Percentiles rank a stretch among this genome's conserved stretches.
Evolutionary conservation across 2,329 filamentous ascomycete genomes (phyloP).

Genomic region (Torrubiellomyces zombiae): DNA sequence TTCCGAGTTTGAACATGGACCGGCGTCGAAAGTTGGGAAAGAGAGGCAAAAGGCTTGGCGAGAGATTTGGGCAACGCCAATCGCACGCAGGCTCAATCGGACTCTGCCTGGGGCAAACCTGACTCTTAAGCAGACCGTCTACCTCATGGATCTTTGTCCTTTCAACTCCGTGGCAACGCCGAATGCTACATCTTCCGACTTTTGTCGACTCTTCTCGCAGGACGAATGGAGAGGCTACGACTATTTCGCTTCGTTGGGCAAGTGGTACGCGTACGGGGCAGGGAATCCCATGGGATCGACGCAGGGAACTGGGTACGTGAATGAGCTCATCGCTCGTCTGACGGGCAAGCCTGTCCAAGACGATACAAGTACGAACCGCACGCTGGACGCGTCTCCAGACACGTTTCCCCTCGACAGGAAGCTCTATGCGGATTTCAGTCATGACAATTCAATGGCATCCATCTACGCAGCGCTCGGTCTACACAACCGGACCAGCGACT

Average conservation of each 20-base stretch:
- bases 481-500: constrained; percentile 46
- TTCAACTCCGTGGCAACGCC: constrained; percentile 60
- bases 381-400: constrained; percentile 46
- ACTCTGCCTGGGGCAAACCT: constrained; percentile 54
- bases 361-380: constrained; percentile 59
- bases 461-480: constrained; percentile 64
- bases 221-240: constrained; percentile 65
- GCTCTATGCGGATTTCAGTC: constrained; percentile 80
- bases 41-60: constrained; percentile 41
- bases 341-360: constrained; percentile 54
- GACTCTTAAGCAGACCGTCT: constrained; percentile 42
- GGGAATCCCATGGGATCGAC: constrained; percentile 68
- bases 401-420: constrained; percentile 57
- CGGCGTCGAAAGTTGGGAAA: constrained; percentile 27
- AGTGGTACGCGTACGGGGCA: constrained; percentile 68
- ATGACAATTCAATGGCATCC: constrained; percentile 74
- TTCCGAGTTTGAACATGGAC: constrained; percentile 47
- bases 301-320: constrained; percentile 74
- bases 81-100: constrained; percentile 51
- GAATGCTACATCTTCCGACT: constrained; percentile 38
- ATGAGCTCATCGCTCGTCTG: constrained; percentile 72
- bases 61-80: constrained; percentile 45
- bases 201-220: constrained; percentile 59
- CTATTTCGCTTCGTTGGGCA: constrained; percentile 64
- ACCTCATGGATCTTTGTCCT: constrained; percentile 78